These are phyloP conservation scores for Aspergillus hancockii DNA, from an alignment of 495 filamentous ascomycete species.

Conservation along the genomic window DNA sequence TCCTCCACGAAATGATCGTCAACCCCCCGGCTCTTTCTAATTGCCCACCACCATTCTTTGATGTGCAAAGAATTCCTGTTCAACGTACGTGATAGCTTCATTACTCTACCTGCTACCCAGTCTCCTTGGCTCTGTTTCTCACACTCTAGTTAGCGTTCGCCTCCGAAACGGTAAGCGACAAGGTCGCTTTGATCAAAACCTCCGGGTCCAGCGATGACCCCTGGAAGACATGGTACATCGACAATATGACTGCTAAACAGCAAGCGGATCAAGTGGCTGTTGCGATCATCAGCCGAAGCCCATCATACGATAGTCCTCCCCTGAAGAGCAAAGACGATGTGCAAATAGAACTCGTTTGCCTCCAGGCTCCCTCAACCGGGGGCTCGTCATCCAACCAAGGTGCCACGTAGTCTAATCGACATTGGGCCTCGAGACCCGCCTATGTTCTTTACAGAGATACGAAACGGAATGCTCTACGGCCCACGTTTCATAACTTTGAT, in stretches of 20 bases:
- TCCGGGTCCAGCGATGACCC: slow-evolving; percentile 33
- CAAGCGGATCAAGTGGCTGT: slow-evolving; percentile 45
- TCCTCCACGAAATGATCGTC: slow-evolving; percentile 31
- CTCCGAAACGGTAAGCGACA: slow-evolving; percentile 30
- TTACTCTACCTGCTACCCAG: neutral
- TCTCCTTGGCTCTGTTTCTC: slow-evolving; percentile 4
- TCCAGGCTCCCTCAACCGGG: slow-evolving; percentile 33
- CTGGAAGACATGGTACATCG: slow-evolving; percentile 45
- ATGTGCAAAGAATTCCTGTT: slow-evolving; percentile 39
- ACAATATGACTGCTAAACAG: slow-evolving; percentile 35
- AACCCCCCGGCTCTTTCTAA: slow-evolving; percentile 23
- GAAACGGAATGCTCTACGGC: neutral
- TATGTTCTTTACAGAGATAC: neutral
- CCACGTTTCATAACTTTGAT: neutral
- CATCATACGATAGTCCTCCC: slow-evolving; percentile 29
- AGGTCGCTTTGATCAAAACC: slow-evolving; percentile 31
- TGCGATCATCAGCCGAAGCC: slow-evolving; percentile 42
- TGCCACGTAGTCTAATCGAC: neutral
- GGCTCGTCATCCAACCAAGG: slow-evolving; percentile 13
- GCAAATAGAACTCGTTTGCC: slow-evolving; percentile 41
- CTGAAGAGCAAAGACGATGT: slow-evolving; percentile 34
- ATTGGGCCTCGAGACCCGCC: neutral
- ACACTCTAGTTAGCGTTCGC: slow-evolving; percentile 32
- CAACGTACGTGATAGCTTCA: slow-evolving; percentile 30
- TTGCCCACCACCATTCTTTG: slow-evolving; percentile 38